Evolutionary conservation across 148 eudicot species (phyloP).

Genomic region (Chenopodium suecicum): DNA sequence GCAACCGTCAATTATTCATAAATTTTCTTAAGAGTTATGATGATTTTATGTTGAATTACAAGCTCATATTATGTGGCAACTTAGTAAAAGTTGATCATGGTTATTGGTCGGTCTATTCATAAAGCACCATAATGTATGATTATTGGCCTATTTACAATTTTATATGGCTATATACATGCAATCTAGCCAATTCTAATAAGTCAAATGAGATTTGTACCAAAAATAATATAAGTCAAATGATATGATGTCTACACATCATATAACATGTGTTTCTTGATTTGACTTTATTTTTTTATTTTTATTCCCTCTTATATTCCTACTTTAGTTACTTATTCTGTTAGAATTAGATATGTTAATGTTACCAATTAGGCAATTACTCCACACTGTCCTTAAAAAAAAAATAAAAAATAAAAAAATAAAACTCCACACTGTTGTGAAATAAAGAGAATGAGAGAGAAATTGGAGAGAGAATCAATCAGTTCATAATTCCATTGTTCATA

Average conservation of each 20-base stretch:
- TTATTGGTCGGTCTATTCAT: constrained; percentile 8
- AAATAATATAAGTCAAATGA: background rate
- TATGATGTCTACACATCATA: background rate
- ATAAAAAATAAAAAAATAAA: too few relatives aligned
- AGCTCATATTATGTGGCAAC: constrained; percentile 1
- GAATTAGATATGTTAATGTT: too few relatives aligned
- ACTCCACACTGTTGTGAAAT: too few relatives aligned
- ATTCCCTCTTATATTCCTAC: background rate
- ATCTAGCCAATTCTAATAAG: background rate
- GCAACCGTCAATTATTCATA: constrained; percentile 1
- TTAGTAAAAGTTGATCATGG: constrained; percentile 3
- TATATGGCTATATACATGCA: background rate
- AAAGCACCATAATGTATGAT: constrained; percentile 6
- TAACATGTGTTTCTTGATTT: constrained; percentile 5
- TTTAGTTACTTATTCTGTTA: too few relatives aligned
- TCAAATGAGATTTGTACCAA: background rate
- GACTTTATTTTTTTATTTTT: background rate
- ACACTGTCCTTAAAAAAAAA: too few relatives aligned
- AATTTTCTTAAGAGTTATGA: constrained; percentile 11
- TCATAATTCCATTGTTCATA: too few relatives aligned
- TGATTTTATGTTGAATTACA: constrained; percentile 7
- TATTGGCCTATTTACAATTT: background rate
- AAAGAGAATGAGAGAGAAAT: too few relatives aligned
- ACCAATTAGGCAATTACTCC: too few relatives aligned
- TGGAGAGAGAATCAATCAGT: too few relatives aligned